Evolutionary conservation across 139 green algal species (phyloP), one percentile per base, ranked within the genome.

Genomic region (Micractinium conductrix): DNA sequence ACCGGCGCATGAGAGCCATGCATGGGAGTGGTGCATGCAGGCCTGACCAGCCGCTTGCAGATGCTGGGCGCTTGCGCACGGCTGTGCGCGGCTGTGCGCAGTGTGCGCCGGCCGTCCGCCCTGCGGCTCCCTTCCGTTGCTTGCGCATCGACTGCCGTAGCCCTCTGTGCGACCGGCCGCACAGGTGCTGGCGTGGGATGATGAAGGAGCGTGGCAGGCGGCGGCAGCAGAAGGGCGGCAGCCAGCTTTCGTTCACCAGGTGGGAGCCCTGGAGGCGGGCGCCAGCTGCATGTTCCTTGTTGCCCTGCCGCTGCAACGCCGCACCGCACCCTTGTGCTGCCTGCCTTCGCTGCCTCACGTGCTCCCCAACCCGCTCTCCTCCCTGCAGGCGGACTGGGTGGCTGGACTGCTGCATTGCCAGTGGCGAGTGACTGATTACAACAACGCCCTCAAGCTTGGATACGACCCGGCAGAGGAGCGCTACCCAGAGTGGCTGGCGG

Each of bases 371-470:
- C n/a, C n/a, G n/a, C n/a, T n/a, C n/a, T n/a, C n/a, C n/a, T n/a
- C n/a, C n/a, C n/a, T n/a, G n/a, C n/a, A n/a, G 45, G 92, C 92
- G 17, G 94, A 97, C 81, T 97, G 91, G 91, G 70, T 96, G 71
- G 92, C 93, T 7, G 93, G 78, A 17, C 78, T 95, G 73, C 82
- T 98, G 67, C 93, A 96, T 71, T 89, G 90, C n/a, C 42, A 86
- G 65, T 68, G 68, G 33, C 85, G 78, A 26, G 84, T 91, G 6
- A 95, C 88, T 0, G 97, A 99, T 90, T 98, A 92, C 86, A 98
- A 98, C 92, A 99, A 99, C 75, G 91, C 93, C 2, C 91, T 99
- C 22, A 99, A 99, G 90, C 87, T 98, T 45, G 96, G 96, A 0
- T 98, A 80, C 84, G 95, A 98, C 86, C 95, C 96, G 0, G 93